Evolutionary conservation across 495 filamentous ascomycete species (phyloP).

Genomic region (Trichoderma asperelloides): DNA sequence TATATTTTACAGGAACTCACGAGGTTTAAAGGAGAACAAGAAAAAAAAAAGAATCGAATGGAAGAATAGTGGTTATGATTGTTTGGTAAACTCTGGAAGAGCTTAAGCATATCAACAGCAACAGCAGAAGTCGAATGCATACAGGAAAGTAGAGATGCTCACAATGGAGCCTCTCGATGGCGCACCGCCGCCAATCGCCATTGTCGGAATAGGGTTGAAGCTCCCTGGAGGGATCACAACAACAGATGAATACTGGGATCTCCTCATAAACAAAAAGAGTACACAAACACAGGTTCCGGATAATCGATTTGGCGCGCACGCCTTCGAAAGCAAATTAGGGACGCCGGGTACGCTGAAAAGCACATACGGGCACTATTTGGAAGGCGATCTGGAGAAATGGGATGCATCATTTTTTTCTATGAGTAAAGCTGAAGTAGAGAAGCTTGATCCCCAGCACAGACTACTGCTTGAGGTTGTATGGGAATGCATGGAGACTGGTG

Average conservation of each 20-base stretch:
- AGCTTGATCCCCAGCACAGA: slow-evolving; percentile 45
- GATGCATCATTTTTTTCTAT: slow-evolving; percentile 35
- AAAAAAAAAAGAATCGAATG: neutral
- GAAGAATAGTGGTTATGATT: neutral
- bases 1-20: neutral
- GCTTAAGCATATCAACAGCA: neutral
- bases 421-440: slow-evolving; percentile 28
- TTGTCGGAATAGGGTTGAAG: slow-evolving; percentile 12
- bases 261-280: slow-evolving; percentile 4
- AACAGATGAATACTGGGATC: slow-evolving; percentile 6
- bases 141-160: neutral
- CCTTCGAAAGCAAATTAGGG: neutral
- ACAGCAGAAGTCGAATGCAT: neutral
- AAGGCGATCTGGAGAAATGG: slow-evolving; percentile 25
- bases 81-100: neutral
- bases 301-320: neutral
- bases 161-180: neutral
- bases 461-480: slow-evolving; percentile 40
- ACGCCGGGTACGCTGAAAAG: neutral
- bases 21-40: neutral
- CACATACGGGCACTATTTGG: slow-evolving; percentile 30
- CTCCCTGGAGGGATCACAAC: slow-evolving; percentile 11
- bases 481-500: slow-evolving; percentile 39
- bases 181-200: neutral
- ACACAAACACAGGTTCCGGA: neutral